Base-by-base conservation (phyloP, 2,329 filamentous ascomycete genomes). In the Fusarium sp. region DNA sequence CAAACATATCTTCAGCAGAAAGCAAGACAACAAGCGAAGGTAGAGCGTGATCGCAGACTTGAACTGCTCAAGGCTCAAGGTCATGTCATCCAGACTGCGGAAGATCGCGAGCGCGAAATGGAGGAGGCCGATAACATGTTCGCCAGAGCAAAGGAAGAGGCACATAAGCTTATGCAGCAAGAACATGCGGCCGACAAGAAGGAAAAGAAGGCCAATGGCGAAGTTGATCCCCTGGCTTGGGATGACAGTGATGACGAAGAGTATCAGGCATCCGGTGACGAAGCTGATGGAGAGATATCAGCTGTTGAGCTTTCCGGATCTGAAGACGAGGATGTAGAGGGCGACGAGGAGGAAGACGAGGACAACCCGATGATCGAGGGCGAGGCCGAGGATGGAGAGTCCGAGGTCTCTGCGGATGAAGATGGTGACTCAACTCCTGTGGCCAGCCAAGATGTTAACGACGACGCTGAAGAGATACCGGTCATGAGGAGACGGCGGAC, bases 91-190 rank as follows among this genome's bases (percentile, higher is more conserved):
- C 91, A 94, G 77, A 97, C 92, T 1, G 88, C 90, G 3, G 95
- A 97, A 78, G 94, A 99, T 77, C 89, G 92, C 20, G 92, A 94
- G 75, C 87, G 88, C 33, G 91, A 97, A 76, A 88, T 93, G 77
- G 89, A 92, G 58, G 89, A 94, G 61, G 89, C 97, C 14, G 96
- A 98, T 71, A 91, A 97, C 74, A 86, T 98, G 62, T 87, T 98
- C 26, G 91, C 95, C 47, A 94, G 90, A 73, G 95, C 94, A 20
- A 86, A 94, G 58, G 85, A 89, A 64, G 93, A 98, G 75, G 94
- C 90, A 3, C 70, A 77, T 37, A 89, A 91, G 70, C 89, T 98
- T 49, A 91, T 90, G 79, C 88, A 91, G 72, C 84, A 89, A 48
- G 96, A 99, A 79, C 89, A 89, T 67, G 90, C 87, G 28, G 89